A percentile compares a stretch with the other conserved stretches of the same genome.
phyloP scores from a whole-genome alignment of 2,329 filamentous ascomycete genomes.

The Phialophora verrucosa region DNA sequence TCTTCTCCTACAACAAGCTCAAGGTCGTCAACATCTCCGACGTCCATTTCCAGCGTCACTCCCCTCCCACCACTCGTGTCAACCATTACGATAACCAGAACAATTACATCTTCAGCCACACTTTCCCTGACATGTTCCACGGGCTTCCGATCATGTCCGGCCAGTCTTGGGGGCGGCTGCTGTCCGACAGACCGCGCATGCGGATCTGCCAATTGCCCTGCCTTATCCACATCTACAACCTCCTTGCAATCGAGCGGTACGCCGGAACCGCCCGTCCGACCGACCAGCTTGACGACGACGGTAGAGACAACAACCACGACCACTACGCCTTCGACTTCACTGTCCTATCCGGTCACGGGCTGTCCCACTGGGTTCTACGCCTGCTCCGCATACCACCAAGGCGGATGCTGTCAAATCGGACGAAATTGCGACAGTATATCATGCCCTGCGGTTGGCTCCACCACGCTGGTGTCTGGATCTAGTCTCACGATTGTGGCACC shows the following conservation, averaged over 20 bases:
- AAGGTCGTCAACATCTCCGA: slow-evolving; percentile 41
- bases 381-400: slow-evolving; percentile 78
- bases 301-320: slow-evolving; percentile 35
- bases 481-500: slow-evolving; percentile 75
- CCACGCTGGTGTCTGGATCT: slow-evolving; percentile 67
- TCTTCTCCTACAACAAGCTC: slow-evolving; percentile 37
- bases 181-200: slow-evolving; percentile 55
- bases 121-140: slow-evolving; percentile 49
- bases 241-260: slow-evolving; percentile 38
- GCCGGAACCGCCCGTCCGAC: slow-evolving; percentile 47
- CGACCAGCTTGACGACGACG: slow-evolving; percentile 42
- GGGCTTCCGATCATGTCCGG: slow-evolving; percentile 54
- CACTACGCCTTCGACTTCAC: slow-evolving; percentile 44
- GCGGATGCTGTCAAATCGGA: slow-evolving; percentile 87
- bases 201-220: slow-evolving; percentile 49
- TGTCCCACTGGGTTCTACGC: slow-evolving; percentile 94
- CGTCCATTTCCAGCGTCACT: slow-evolving; percentile 43
- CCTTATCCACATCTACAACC: slow-evolving; percentile 30
- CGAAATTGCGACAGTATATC: slow-evolving; percentile 81
- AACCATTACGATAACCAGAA: slow-evolving; percentile 29
- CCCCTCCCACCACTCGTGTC: slow-evolving; percentile 33
- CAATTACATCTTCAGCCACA: slow-evolving; percentile 40
- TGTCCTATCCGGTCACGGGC: slow-evolving; percentile 49
- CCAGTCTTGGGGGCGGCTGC: slow-evolving; percentile 51
- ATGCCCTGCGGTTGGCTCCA: slow-evolving; percentile 68